Evolutionary conservation across 208 protist species (phyloP).

Genomic region (Herpetomonas samuelpessoai): DNA sequence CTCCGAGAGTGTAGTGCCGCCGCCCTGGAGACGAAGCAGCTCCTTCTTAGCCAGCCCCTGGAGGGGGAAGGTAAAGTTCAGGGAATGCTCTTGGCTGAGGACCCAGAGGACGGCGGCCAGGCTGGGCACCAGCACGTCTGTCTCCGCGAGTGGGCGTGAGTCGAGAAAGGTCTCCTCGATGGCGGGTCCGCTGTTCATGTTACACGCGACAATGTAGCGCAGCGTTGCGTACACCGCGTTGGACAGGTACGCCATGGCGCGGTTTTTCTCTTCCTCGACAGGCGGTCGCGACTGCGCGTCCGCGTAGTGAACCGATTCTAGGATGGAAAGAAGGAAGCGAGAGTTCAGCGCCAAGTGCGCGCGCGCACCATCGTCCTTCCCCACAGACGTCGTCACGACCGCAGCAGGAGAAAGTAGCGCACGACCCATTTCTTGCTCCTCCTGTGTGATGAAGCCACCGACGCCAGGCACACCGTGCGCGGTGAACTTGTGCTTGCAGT

Average conservation of each 20-base stretch:
- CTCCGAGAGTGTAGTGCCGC: no score
- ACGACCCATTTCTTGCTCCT: slow-evolving; percentile 44
- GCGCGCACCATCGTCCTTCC: slow-evolving; percentile 10
- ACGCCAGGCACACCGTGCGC: background rate
- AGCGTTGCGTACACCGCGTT: slow-evolving; percentile 61
- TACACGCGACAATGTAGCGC: slow-evolving; percentile 80
- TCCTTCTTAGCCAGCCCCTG: slow-evolving; percentile 36
- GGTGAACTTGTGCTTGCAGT: slow-evolving; percentile 83
- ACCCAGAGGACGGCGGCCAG: slow-evolving; percentile 73
- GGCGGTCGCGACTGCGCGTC: slow-evolving; percentile 66
- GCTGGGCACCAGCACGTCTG: slow-evolving; percentile 39
- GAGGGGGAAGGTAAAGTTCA: slow-evolving; percentile 50
- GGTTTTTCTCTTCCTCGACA: slow-evolving; percentile 60
- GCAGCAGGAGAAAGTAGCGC: slow-evolving; percentile 18
- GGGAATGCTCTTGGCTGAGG: slow-evolving; percentile 35
- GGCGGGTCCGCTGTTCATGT: slow-evolving; percentile 30
- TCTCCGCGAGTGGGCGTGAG: slow-evolving; percentile 43
- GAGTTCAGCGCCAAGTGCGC: slow-evolving; percentile 54
- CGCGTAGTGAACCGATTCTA: slow-evolving; percentile 76
- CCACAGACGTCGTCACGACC: slow-evolving; percentile 4
- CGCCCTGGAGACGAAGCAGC: slow-evolving; percentile 25
- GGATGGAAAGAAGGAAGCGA: slow-evolving; percentile 52
- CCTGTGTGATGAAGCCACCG: slow-evolving; percentile 8
- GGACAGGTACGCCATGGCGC: slow-evolving; percentile 58
- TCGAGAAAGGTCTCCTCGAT: slow-evolving; percentile 68